Evolutionary conservation across 768 basidiomycete genomes (phyloP), one percentile per base, ranked within the genome.

Genomic region (Royoungia palumana): DNA sequence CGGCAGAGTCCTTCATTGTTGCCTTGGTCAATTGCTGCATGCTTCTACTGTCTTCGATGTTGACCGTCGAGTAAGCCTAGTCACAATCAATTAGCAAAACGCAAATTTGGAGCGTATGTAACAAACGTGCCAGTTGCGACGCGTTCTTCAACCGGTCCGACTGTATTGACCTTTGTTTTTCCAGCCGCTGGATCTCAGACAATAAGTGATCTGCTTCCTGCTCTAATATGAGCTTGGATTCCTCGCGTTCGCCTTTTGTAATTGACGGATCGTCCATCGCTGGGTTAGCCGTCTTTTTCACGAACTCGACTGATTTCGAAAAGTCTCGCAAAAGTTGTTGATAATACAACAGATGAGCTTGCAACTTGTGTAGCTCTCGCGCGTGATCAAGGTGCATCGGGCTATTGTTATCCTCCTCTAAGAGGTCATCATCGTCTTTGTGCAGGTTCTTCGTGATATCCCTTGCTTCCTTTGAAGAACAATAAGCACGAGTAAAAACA

Each of bases 31-130:
- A 71, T 13, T 66, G 50, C 44, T 75, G 65, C 75, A 81, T 81
- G 20, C 67, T 71, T 52, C 62, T 70, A 59, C 77, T 81, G 54
- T 84, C 82, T n/a, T 67, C 68, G 19, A 82, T 80, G 53, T 80
- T 82, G 35, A 83, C 78, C 13, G 72, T 76, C 46, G 78, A 77
- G 58, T 81, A 84, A 2, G 79, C 82, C 82, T 82, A 46, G 8
- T 38, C 28, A 36, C 24, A 20, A 12, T 41, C 13, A 6, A 24
- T 56, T 5, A 58, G 42, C 5, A 35, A 37, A 9, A 32, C 1
- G 14, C 13, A 42, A 20, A 6, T 6, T 4, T 9, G 10, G 32
- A 28, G 14, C 25, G 2, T 11, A 32, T 19, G 32, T 5, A 9
- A 39, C 21, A 41, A 21, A 59, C 59, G 19, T 36, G 68, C 68